Evolutionary conservation across 169 alveolate species (phyloP).

Genomic region (Eimeria brunetti): DNA sequence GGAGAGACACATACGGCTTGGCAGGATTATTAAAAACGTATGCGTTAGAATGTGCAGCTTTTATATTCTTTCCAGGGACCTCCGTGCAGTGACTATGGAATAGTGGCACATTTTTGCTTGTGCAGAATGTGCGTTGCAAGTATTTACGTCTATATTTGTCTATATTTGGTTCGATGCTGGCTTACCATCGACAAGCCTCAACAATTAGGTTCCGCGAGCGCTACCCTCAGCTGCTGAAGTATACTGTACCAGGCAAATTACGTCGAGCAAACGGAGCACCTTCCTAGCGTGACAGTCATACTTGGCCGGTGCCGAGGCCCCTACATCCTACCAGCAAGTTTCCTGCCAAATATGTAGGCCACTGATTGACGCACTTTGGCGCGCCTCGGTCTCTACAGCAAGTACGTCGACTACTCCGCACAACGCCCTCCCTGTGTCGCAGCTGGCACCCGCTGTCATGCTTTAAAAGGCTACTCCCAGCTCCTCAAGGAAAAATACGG

Average conservation of each 20-base stretch:
- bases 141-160: background rate
- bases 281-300: background rate
- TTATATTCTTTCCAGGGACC: background rate
- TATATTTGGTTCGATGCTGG: background rate
- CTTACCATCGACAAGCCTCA: background rate
- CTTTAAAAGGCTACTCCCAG: background rate
- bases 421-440: background rate
- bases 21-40: background rate
- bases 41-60: background rate
- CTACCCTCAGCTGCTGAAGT: background rate
- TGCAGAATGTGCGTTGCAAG: background rate
- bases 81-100: background rate
- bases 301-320: background rate
- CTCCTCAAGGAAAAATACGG: background rate
- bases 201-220: background rate
- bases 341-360: background rate
- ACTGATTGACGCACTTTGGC: background rate
- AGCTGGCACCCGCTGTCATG: background rate
- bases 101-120: background rate
- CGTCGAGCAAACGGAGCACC: background rate
- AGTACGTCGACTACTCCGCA: background rate
- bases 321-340: background rate
- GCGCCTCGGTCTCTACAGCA: background rate
- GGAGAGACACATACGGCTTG: background rate
- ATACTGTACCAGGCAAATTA: background rate